These are phyloP conservation scores for Miamiensis avidus DNA, from an alignment of 169 alveolate species.

Conservation along the genomic window DNA sequence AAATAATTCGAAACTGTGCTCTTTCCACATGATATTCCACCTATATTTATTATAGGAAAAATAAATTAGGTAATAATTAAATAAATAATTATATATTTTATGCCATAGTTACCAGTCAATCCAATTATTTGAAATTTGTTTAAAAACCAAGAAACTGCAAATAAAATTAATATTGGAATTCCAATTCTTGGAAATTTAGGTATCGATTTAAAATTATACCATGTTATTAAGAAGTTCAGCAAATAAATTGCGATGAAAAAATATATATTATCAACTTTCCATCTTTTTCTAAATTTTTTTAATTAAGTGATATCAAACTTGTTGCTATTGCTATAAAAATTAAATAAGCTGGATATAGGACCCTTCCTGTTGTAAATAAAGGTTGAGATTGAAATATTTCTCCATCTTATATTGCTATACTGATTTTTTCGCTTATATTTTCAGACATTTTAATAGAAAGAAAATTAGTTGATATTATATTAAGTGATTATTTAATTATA, in stretches of 20 bases:
- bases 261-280: neutral
- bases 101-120: neutral
- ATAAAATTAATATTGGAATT: neutral
- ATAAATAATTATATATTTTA: too few species aligned
- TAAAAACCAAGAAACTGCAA: neutral
- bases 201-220: neutral
- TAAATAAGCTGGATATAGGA: neutral
- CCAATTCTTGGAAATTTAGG: neutral
- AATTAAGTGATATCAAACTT: too few species aligned
- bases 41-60: constrained; percentile 1
- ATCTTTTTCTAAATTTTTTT: neutral
- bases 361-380: neutral
- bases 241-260: neutral
- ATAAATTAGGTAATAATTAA: neutral
- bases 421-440: too few species aligned
- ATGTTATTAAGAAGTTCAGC: neutral
- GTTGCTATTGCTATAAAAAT: neutral
- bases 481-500: too few species aligned
- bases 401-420: neutral
- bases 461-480: too few species aligned
- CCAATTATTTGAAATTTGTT: neutral
- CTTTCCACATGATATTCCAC: constrained; percentile 75
- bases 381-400: neutral
- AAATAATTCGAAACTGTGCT: constrained; percentile 47
- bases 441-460: too few species aligned